These are phyloP conservation scores for Aechmea fasciata DNA, from an alignment of 176 grass and related monocot species.

Conservation along the genomic window DNA sequence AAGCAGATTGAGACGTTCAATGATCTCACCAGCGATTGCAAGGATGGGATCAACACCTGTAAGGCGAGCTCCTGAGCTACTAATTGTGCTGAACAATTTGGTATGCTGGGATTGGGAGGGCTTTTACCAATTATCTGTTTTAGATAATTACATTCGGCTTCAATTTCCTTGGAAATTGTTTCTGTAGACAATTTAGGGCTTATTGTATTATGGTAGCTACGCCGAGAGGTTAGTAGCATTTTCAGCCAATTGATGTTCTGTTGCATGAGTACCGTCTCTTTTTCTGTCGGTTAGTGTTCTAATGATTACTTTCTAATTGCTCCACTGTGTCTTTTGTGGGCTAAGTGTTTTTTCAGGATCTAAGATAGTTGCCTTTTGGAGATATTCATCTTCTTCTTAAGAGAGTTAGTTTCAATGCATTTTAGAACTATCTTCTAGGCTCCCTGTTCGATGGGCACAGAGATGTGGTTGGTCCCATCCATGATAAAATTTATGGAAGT, in stretches of 20 bases:
- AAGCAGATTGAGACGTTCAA: constrained; percentile 29
- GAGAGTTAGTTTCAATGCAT: no score
- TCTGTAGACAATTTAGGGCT: constrained; percentile 8
- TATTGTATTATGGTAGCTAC: not conserved
- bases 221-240: not conserved
- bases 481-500: no score
- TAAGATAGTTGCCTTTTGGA: no score
- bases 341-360: no score
- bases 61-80: not conserved
- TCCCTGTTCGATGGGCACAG: no score
- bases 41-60: constrained; percentile 15
- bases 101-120: constrained; percentile 10
- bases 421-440: no score
- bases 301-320: not conserved
- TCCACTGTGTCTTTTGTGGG: not conserved
- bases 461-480: no score
- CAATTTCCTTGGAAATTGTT: not conserved
- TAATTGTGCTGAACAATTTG: not conserved
- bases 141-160: constrained; percentile 17
- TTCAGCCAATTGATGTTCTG: not conserved
- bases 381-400: no score
- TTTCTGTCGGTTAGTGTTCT: not conserved
- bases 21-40: constrained; percentile 27
- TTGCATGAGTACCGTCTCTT: not conserved
- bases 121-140: constrained; percentile 16